Percentiles rank a stretch among this genome's conserved stretches.
These are phyloP conservation scores for Colletotrichum kahawae DNA, from an alignment of 2,329 filamentous ascomycete species.

Conservation along the genomic window DNA sequence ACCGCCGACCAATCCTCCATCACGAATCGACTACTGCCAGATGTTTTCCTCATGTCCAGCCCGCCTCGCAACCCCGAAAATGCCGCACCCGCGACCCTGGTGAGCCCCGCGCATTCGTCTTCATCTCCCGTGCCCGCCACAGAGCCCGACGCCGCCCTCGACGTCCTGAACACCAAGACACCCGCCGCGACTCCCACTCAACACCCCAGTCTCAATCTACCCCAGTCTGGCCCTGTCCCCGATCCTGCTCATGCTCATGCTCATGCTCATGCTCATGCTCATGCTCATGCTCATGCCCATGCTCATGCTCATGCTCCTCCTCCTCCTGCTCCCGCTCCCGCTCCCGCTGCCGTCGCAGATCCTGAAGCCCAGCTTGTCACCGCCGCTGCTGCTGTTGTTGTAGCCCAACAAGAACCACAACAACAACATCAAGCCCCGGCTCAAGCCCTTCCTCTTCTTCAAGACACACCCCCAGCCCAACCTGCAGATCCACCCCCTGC, in stretches of 20 bases:
- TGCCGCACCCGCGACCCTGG: constrained; percentile 55
- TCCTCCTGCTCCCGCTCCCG: background rate
- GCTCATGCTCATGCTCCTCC: background rate
- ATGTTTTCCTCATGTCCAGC: constrained; percentile 66
- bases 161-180: background rate
- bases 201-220: background rate
- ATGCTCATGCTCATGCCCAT: background rate
- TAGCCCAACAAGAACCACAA: background rate
- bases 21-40: constrained; percentile 40
- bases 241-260: background rate
- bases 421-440: constrained; percentile 18
- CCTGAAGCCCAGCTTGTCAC: background rate
- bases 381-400: background rate
- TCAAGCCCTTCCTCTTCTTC: constrained; percentile 25
- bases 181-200: background rate
- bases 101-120: constrained; percentile 38
- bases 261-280: background rate
- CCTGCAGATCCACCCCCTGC: constrained; percentile 23
- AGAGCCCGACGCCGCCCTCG: background rate
- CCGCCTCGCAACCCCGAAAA: constrained; percentile 56
- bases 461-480: constrained; percentile 20
- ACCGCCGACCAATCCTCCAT: constrained; percentile 31
- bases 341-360: background rate
- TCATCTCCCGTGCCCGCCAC: background rate
- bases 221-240: background rate